Conservation (phyloP, 2,329 filamentous ascomycete genomes). For the Lachnellula cervina region DNA sequence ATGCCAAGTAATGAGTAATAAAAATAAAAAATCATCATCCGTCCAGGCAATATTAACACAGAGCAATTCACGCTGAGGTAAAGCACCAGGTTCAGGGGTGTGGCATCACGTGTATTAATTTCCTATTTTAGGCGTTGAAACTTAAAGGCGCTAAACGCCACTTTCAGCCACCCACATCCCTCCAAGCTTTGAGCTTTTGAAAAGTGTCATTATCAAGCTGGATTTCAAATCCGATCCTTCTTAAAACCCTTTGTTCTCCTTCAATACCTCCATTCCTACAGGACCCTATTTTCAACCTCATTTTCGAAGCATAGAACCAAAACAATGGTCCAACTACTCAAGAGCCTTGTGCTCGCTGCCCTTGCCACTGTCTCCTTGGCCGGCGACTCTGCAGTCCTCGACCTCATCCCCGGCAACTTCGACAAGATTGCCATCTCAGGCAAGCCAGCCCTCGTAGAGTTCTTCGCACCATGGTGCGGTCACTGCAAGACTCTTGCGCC, state of each 20-base stretch:
- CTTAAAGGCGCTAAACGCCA: neutral
- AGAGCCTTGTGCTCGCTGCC: slow-evolving; percentile 54
- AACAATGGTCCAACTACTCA: slow-evolving; percentile 41
- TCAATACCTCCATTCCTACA: neutral
- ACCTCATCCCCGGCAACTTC: slow-evolving; percentile 87
- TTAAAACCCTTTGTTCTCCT: neutral
- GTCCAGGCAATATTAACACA: no score
- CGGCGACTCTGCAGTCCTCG: slow-evolving; percentile 76
- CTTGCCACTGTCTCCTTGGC: slow-evolving; percentile 41
- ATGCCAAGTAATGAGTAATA: neutral
- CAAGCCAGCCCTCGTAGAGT: slow-evolving; percentile 94
- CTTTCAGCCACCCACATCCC: neutral
- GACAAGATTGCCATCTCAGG: slow-evolving; percentile 84
- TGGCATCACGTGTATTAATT: neutral
- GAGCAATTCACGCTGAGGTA: no score
- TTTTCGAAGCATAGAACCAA: neutral
- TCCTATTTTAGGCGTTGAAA: neutral
- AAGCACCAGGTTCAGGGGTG: neutral
- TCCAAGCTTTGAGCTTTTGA: slow-evolving; percentile 2
- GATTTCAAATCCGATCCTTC: slow-evolving; percentile 15
- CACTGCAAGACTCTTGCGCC: slow-evolving; percentile 98
- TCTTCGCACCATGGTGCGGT: slow-evolving; percentile 98
- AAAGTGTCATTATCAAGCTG: slow-evolving; percentile 13
- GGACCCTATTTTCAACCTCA: neutral
- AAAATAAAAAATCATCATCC: neutral